A percentile compares a stretch with the other conserved stretches of the same genome.
These are phyloP conservation scores for Bromus sterilis DNA, from an alignment of 176 grass and related monocot genomes.

Conservation along the genomic window DNA sequence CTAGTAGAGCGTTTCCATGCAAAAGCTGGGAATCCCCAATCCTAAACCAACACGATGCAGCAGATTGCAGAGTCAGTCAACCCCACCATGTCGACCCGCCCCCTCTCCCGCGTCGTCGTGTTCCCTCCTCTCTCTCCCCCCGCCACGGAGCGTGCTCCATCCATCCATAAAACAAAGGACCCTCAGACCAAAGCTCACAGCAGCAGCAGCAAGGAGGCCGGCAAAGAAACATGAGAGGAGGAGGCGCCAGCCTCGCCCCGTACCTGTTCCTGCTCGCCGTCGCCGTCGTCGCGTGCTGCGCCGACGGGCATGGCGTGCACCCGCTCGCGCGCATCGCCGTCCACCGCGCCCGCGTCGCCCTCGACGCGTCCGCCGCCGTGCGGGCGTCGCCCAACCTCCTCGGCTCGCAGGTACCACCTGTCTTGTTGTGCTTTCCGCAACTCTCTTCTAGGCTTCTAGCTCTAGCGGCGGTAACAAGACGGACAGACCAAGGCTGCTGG, in stretches of 20 bases:
- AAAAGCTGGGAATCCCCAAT: too few species aligned
- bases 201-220: too few species aligned
- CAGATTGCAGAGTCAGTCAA: background rate
- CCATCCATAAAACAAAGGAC: background rate
- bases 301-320: constrained; percentile 40
- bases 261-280: background rate
- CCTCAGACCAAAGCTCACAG: background rate
- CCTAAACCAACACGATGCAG: too few species aligned
- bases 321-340: constrained; percentile 67
- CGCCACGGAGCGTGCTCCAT: background rate
- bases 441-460: too few species aligned
- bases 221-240: background rate
- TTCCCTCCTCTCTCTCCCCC: background rate
- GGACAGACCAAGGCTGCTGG: too few species aligned
- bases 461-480: too few species aligned
- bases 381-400: constrained; percentile 49
- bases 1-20: too few species aligned
- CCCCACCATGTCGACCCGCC: background rate
- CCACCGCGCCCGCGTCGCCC: constrained; percentile 45
- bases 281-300: background rate
- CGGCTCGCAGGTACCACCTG: constrained; percentile 53
- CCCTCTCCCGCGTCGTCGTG: background rate
- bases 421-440: too few species aligned
- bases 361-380: constrained; percentile 35
- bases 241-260: too few species aligned